Evolutionary conservation across 257 asterid genomes (phyloP).

Genomic region (Nicotiana sylvestris): DNA sequence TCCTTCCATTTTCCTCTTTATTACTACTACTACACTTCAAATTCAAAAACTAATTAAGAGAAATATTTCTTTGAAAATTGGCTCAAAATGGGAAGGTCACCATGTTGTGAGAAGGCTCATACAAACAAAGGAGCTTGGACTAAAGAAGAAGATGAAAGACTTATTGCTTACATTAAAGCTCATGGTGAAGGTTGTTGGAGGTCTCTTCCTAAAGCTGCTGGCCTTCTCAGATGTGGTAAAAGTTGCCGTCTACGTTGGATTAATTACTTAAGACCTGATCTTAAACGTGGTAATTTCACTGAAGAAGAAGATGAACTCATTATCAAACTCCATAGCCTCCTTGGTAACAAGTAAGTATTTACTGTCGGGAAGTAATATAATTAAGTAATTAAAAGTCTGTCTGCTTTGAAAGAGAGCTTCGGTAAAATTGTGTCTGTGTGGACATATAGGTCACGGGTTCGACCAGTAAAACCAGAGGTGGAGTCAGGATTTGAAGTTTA

Average conservation of each 20-base stretch:
- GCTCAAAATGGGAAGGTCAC: conserved; percentile 80
- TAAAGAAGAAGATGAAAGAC: conserved; percentile 89
- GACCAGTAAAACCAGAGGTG: too few species aligned
- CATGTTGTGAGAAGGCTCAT: conserved; percentile 95
- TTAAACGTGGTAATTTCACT: conserved; percentile 84
- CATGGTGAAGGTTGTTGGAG: conserved; percentile 99
- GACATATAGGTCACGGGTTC: too few species aligned
- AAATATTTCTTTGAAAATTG: not conserved
- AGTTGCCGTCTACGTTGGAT: conserved; percentile 95
- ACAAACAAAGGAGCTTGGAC: conserved; percentile 98
- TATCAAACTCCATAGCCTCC: conserved; percentile 84
- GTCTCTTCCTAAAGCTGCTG: conserved; percentile 95
- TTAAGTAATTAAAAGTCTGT: too few species aligned
- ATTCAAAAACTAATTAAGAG: not conserved
- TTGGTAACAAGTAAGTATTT: conserved; percentile 77
- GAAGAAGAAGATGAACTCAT: conserved; percentile 84
- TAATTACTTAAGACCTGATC: conserved; percentile 87
- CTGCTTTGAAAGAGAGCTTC: too few species aligned
- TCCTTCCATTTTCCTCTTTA: not conserved
- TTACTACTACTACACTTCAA: not conserved
- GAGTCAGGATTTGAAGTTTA: too few species aligned
- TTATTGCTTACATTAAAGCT: conserved; percentile 61
- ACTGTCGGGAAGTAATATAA: too few species aligned
- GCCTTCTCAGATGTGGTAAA: conserved; percentile 93
- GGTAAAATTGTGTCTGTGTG: too few species aligned